A percentile compares a stretch with the other conserved stretches of the same genome.
phyloP scores from a whole-genome alignment of 2,329 filamentous ascomycete genomes.

The Aspergillus unguis region DNA sequence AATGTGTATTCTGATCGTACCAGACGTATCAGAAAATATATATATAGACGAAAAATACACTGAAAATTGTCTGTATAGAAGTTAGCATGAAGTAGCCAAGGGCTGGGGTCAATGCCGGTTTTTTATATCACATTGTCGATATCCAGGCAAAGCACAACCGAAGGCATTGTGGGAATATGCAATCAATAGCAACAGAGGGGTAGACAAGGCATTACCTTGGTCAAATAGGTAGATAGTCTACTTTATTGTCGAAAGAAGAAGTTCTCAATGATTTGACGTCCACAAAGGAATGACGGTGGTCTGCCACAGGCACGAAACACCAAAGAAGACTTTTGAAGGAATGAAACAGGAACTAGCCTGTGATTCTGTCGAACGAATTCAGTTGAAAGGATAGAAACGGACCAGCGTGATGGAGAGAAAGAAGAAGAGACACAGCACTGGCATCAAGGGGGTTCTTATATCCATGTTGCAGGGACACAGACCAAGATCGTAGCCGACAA shows the following conservation, averaged over 20 bases:
- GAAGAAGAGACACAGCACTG: conserved; percentile 10
- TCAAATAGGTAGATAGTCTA: not conserved
- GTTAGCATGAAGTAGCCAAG: conserved; percentile 1
- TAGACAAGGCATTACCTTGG: conserved; percentile 7
- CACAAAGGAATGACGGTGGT: conserved; percentile 29
- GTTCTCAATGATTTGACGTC: not conserved
- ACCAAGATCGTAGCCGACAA: conserved; percentile 5
- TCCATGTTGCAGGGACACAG: conserved; percentile 4
- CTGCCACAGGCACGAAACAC: conserved; percentile 34
- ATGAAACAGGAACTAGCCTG: conserved; percentile 37
- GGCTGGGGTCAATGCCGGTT: not conserved
- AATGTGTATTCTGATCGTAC: conserved; percentile 31
- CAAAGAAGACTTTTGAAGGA: conserved; percentile 18
- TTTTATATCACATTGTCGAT: too few species aligned
- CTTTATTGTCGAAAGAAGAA: conserved; percentile 7
- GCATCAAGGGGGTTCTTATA: conserved; percentile 20
- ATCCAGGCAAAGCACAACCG: not conserved
- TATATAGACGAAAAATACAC: conserved; percentile 2
- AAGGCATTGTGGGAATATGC: not conserved
- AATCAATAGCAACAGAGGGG: too few species aligned
- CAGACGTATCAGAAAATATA: conserved; percentile 30
- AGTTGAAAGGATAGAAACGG: conserved; percentile 24
- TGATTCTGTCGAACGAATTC: conserved; percentile 26
- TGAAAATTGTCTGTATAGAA: not conserved
- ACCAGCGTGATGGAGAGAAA: conserved; percentile 21